Base-by-base conservation (phyloP, 2,329 filamentous ascomycete genomes). In the Trichophaea hybrida region DNA sequence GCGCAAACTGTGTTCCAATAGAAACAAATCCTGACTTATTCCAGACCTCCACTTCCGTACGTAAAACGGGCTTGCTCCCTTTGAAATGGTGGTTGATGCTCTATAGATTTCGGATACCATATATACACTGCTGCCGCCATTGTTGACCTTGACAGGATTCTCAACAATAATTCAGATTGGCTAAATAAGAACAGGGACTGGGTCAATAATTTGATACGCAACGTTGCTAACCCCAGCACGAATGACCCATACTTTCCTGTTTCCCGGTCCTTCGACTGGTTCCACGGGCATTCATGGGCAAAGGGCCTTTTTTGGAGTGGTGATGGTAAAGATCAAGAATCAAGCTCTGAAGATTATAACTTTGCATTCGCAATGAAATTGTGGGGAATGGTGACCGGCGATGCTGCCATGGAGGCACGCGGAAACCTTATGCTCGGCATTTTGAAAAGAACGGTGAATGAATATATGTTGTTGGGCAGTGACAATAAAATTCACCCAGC, bases 261-360 rank as follows among this genome's bases (percentile, higher is more conserved):
- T 66, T 90, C 80, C 62, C 81, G 93, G 53, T 81, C 77, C 59
- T 97, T 96, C 69, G 93, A 97, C 73, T 96, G 88, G 88, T 97
- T 84, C 71, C 83, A 94, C 69, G 93, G 91, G 1, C 93, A 97
- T 76, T 67, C 65, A 13, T 68, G 91, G 88, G 91, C 91, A 1
- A 88, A 88, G 58, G 86, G 86, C 1, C 73, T 91, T 4, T 86
- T 81, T 68, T 80, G 85, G 63, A 77, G 79, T 40, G 75, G 75
- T 58, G 85, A 91, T 70, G 86, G 87, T 62, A 90, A 90, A 73
- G 82, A 91, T 70, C 80, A 90, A 73, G 93, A 97, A 71, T 93
- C 87, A 34, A 88, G 85, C 50, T 91, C 87, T 0, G 91, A 97
- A 73, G 93, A 97, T 72, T 82, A 83, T 64, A 89, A 96, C 81